Conservation (phyloP, 331 rosid genomes). For the Phaseolus coccineus region DNA sequence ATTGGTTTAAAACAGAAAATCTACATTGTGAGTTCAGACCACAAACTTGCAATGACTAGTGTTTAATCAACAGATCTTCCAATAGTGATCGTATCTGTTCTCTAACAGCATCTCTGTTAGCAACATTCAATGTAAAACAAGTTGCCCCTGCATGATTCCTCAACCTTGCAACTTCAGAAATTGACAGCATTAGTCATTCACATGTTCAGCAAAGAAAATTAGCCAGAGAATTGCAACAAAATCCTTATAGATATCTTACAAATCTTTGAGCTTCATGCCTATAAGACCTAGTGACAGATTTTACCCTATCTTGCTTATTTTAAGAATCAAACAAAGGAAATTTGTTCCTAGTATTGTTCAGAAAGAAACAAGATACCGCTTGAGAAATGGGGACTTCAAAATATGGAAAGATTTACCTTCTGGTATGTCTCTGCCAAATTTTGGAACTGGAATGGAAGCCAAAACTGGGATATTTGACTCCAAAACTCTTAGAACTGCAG, state of each 20-base stretch:
- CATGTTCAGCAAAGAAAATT: constrained; percentile 18
- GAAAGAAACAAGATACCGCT: constrained; percentile 21
- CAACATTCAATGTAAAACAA: constrained; percentile 60
- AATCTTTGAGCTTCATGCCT: constrained; percentile 14
- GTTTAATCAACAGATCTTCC: constrained; percentile 57
- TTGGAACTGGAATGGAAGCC: constrained; percentile 90
- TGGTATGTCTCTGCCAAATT: constrained; percentile 80
- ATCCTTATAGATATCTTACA: not conserved
- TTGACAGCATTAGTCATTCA: constrained; percentile 32
- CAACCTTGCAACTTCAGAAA: constrained; percentile 77
- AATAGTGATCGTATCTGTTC: constrained; percentile 60
- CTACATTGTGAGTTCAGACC: constrained; percentile 26
- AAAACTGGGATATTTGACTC: constrained; percentile 78
- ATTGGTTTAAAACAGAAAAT: constrained; percentile 9
- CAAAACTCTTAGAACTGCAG: constrained; percentile 73
- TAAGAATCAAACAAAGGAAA: constrained; percentile 23
- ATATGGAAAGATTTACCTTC: constrained; percentile 57
- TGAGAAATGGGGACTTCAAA: not conserved
- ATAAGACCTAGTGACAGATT: not conserved
- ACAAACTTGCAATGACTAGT: constrained; percentile 45
- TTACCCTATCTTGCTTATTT: not conserved
- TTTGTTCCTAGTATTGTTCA: not conserved
- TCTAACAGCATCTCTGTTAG: constrained; percentile 69
- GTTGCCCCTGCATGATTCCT: constrained; percentile 74
- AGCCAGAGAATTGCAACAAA: constrained; percentile 23